These are phyloP conservation scores for Thalassiosira exigua DNA, from an alignment of 352 stramenopile species.

Conservation along the genomic window DNA sequence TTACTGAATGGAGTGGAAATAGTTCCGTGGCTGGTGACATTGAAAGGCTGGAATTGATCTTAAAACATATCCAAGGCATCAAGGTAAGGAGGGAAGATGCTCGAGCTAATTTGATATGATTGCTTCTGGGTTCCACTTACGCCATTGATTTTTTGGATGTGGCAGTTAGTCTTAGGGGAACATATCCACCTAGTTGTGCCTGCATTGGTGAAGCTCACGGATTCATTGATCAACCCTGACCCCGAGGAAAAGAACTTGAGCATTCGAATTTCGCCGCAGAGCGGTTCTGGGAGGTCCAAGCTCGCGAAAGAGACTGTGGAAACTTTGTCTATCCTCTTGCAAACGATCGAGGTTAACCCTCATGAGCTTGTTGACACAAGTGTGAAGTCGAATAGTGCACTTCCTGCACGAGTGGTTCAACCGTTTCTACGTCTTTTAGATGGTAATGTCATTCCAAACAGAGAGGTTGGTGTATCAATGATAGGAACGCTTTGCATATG, in stretches of 20 bases:
- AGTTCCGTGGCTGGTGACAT: conserved; percentile 58
- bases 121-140: too few relatives aligned
- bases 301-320: conserved; percentile 70
- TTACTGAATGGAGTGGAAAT: conserved; percentile 58
- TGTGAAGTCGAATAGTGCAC: conserved; percentile 86
- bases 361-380: conserved; percentile 47
- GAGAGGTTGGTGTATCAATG: conserved; percentile 68
- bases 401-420: conserved; percentile 84
- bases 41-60: conserved; percentile 78
- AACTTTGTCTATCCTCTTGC: conserved; percentile 87
- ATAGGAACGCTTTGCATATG: conserved; percentile 81
- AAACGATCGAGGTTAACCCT: conserved; percentile 59
- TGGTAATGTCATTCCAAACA: conserved; percentile 62
- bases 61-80: conserved; percentile 90
- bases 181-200: conserved; percentile 88
- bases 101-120: too few relatives aligned
- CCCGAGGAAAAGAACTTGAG: conserved; percentile 77
- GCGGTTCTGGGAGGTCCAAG: conserved; percentile 79
- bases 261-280: conserved; percentile 84
- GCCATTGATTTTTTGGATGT: too few relatives aligned
- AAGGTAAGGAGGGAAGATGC: conserved; percentile 92
- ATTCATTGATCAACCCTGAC: conserved; percentile 88
- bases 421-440: conserved; percentile 79
- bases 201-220: conserved; percentile 91
- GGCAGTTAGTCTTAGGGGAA: too few relatives aligned